Base-by-base conservation (phyloP, 139 green algal genomes). In the Chlamydomonas sp. region DNA sequence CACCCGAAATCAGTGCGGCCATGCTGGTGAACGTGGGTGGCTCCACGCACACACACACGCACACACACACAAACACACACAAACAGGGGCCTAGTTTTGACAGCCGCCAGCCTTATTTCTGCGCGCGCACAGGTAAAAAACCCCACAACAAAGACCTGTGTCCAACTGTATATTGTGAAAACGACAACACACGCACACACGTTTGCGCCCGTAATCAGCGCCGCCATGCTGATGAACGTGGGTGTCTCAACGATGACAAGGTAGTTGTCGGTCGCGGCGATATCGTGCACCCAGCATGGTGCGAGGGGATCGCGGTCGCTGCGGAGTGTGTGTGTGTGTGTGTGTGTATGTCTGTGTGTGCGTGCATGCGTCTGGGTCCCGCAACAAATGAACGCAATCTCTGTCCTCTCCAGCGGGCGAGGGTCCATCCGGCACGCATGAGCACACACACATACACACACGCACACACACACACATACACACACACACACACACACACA, bases 261-360 rank as follows among this genome's bases (percentile, higher is more conserved):
- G 28, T 84, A 59, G 65, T 82, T 43, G n/a, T 82, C 74, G 1
- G 77, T 88, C 35, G 73, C 64, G 1, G 85, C 78, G 61, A 95
- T 90, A 64, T 92, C 85, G 64, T 95, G 89, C 3, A 95, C 71
- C 89, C 89, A 95, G 10, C 77, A 74, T 4, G 87, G 84, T 10
- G 75, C 71, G 6, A 78, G 20, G 2, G 80, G 80, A 2, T 68
- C 35, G 2, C 71, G 60, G 65, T 87, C 81, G 3, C 75, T 81
- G 70, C 22, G 34, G 30, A 60, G 2, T n/a, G n/a, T n/a, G n/a
- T n/a, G n/a, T n/a, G n/a, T n/a, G n/a, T n/a, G n/a, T n/a, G n/a
- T n/a, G n/a, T n/a, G n/a, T n/a, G n/a, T n/a, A n/a, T n/a, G n/a
- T n/a, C n/a, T n/a, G n/a, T n/a, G n/a, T n/a, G n/a, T n/a, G n/a